A percentile compares a stretch with the other conserved stretches of the same genome.
Evolutionary conservation across 202 grass and related monocot species (phyloP).

Genomic region (Schoenoplectus tabernaemontani): DNA sequence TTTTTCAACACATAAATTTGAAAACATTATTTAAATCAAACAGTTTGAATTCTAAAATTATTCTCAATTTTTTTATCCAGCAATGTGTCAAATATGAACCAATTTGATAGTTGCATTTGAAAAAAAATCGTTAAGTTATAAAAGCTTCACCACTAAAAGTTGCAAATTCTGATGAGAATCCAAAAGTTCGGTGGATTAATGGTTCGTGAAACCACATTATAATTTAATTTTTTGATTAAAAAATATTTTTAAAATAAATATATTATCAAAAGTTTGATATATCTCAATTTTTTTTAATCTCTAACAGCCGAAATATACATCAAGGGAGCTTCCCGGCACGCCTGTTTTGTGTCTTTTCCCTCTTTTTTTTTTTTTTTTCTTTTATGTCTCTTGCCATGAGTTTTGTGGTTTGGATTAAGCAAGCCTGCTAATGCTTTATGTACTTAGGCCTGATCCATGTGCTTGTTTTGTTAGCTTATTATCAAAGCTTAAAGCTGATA

Average conservation of each 20-base stretch:
- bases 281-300: neutral
- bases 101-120: too few species aligned
- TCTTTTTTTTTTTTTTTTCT: slow-evolving; percentile 9
- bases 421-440: neutral
- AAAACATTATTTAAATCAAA: too few species aligned
- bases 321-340: slow-evolving; percentile 1
- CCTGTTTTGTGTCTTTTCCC: neutral
- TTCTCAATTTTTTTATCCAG: too few species aligned
- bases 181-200: too few species aligned
- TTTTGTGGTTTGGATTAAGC: slow-evolving; percentile 6
- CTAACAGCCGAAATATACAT: neutral
- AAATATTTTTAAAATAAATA: neutral
- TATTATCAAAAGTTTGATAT: neutral
- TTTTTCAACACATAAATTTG: too few species aligned
- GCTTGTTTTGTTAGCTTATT: neutral
- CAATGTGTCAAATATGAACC: too few species aligned
- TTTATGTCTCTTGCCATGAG: neutral
- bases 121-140: too few species aligned
- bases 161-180: too few species aligned
- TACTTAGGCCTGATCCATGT: slow-evolving; percentile 18
- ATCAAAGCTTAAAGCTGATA: slow-evolving; percentile 15
- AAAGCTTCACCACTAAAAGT: too few species aligned
- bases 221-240: neutral
- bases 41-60: too few species aligned
- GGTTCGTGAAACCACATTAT: neutral